Conservation (phyloP, 768 basidiomycete genomes). For the Clitopilus hobsonii region DNA sequence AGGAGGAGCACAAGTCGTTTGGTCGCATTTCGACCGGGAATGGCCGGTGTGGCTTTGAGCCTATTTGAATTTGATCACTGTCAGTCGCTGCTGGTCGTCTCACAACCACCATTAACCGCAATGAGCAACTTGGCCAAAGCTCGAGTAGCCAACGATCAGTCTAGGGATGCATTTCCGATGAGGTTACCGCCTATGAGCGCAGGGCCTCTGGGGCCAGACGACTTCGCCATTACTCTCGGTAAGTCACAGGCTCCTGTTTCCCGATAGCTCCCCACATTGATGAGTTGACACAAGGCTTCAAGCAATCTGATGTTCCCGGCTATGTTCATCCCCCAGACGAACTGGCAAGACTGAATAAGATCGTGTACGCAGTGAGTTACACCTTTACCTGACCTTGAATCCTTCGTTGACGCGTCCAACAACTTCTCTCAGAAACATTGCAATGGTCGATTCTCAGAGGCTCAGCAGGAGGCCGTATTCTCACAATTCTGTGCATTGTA, state of each 20-base stretch:
- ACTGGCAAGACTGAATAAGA: neutral
- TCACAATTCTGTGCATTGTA: neutral
- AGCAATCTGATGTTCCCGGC: neutral
- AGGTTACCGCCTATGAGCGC: neutral
- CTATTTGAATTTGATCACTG: no score
- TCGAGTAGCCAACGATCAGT: no score
- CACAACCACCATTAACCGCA: no score
- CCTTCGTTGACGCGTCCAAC: neutral
- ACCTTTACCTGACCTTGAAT: neutral
- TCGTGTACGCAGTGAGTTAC: neutral
- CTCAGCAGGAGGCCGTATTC: constrained; percentile 11
- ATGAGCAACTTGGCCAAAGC: no score
- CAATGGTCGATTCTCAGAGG: neutral
- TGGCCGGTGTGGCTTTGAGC: no score
- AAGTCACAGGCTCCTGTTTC: neutral
- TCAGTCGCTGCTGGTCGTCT: no score
- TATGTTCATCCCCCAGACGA: neutral
- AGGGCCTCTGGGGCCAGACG: neutral
- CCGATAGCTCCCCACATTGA: neutral
- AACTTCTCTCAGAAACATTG: neutral
- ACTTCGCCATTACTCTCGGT: neutral
- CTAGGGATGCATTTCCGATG: no score
- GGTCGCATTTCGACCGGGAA: no score
- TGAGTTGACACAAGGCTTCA: neutral
- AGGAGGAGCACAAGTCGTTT: no score